phyloP scores from a whole-genome alignment of 2,329 filamentous ascomycete genomes.

The Scorias spongiosa region DNA sequence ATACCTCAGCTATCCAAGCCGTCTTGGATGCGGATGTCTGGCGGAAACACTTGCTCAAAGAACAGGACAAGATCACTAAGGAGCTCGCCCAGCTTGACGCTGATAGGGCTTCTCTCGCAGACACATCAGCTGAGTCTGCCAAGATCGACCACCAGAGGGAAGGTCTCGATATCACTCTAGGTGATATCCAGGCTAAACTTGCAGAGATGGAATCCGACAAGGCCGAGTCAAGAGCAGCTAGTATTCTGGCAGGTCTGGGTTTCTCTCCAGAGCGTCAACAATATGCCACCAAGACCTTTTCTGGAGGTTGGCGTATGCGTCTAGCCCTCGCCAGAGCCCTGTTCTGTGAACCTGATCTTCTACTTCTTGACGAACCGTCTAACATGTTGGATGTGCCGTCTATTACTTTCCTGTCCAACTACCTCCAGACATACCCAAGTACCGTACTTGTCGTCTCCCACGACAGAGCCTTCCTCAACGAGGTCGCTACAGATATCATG shows the following conservation, averaged over 20 bases:
- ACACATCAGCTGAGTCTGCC: slow-evolving; percentile 79
- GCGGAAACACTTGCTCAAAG: slow-evolving; percentile 83
- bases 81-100: slow-evolving; percentile 64
- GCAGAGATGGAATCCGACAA: slow-evolving; percentile 99
- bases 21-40: slow-evolving; percentile 96
- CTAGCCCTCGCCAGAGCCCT: slow-evolving; percentile 84
- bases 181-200: slow-evolving; percentile 80
- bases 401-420: slow-evolving; percentile 93
- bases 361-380: slow-evolving; percentile 95
- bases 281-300: slow-evolving; percentile 91
- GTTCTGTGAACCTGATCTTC: slow-evolving; percentile 91
- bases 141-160: slow-evolving; percentile 77
- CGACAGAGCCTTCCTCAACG: slow-evolving; percentile 97
- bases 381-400: slow-evolving; percentile 99
- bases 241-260: slow-evolving; percentile 88
- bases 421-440: slow-evolving; percentile 85
- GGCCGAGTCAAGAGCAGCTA: slow-evolving; percentile 86
- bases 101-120: slow-evolving; percentile 65
- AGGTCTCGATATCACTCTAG: slow-evolving; percentile 75
- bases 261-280: slow-evolving; percentile 91
- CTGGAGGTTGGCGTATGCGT: slow-evolving; percentile 99
- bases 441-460: slow-evolving; percentile 94
- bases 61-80: slow-evolving; percentile 72
- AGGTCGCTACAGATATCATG: slow-evolving; percentile 97
- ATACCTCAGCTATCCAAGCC: slow-evolving; percentile 85